Base-by-base conservation (phyloP, 495 filamentous ascomycete species). In the Articulospora tetracladia region DNA sequence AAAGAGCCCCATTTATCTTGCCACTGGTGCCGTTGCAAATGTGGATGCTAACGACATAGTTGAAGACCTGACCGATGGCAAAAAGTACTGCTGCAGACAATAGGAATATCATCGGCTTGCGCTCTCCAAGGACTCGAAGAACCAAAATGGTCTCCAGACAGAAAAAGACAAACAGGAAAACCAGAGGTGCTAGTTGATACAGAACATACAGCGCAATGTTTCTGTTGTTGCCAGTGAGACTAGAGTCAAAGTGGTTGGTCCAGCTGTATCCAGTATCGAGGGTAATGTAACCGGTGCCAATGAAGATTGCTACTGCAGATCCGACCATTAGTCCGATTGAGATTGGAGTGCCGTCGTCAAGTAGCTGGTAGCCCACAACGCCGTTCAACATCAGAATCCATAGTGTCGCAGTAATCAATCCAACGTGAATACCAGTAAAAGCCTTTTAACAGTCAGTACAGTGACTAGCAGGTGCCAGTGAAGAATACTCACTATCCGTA, bases 321-420 rank as follows among this genome's bases (percentile, higher is more conserved):
- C 74, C 77, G 55, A 83, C 60, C 50, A 95, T 83, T 13, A 97
- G 78, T 15, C 85, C 90, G 19, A 97, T 64, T 0, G 93, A 97
- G 17, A 93, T 71, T 0, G 87, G 77, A 0, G 94, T 99, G 32
- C 94, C 94, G 66, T 99, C 94, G 62, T 99, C 95, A 53, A 98
- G 78, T 17, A 97, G 69, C 69, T 99, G 95, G 71, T 86, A 98
- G 60, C 95, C 94, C 15, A 99, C 89, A 15, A 97, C 72, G 7
- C 90, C 92, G 68, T 98, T 98, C 58, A 99, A 76, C 67, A 99
- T 81, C 1, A 99, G 80, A 30, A 96, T 85, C 94, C 94, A 99
- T 58, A 85, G 79, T 10, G 91, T 92, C 34, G 93, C 90, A 51
- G 88, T 81, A 57, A 98, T 96, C 47, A 90, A 82, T 47, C 91